These are phyloP conservation scores for Bonia amplexicaulis DNA, from an alignment of 176 grass and related monocot species.

Conservation along the genomic window DNA sequence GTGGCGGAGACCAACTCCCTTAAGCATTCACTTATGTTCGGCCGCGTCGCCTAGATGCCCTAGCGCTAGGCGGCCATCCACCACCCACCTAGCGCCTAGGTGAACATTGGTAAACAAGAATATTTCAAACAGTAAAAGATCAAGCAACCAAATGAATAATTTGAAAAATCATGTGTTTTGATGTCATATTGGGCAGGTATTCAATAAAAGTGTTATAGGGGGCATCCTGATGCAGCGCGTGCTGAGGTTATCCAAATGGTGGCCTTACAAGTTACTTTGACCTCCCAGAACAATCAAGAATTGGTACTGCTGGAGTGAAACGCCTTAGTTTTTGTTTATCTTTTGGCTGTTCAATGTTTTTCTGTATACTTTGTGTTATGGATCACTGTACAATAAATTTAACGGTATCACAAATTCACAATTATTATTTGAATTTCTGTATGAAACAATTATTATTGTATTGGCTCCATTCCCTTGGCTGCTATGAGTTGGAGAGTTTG, in stretches of 20 bases:
- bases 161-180: not conserved
- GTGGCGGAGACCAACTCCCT: no score
- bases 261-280: not conserved
- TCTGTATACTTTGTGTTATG: not conserved
- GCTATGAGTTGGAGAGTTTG: not conserved
- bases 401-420: not conserved
- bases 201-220: not conserved
- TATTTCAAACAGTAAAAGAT: not conserved
- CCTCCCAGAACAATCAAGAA: not conserved
- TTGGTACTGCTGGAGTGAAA: not conserved
- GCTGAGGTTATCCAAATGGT: not conserved
- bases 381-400: not conserved
- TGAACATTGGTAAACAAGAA: slow-evolving; percentile 4
- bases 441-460: not conserved
- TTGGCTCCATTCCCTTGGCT: not conserved
- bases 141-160: not conserved
- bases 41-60: no score
- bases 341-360: not conserved
- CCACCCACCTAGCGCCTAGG: no score
- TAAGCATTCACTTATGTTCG: no score
- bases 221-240: not conserved
- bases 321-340: not conserved
- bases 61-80: no score
- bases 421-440: not conserved
- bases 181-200: not conserved